Evolutionary conservation across 306 rosid species (phyloP), one percentile per base, ranked within the genome.

Genomic region (Vigna reflexopilosa): DNA sequence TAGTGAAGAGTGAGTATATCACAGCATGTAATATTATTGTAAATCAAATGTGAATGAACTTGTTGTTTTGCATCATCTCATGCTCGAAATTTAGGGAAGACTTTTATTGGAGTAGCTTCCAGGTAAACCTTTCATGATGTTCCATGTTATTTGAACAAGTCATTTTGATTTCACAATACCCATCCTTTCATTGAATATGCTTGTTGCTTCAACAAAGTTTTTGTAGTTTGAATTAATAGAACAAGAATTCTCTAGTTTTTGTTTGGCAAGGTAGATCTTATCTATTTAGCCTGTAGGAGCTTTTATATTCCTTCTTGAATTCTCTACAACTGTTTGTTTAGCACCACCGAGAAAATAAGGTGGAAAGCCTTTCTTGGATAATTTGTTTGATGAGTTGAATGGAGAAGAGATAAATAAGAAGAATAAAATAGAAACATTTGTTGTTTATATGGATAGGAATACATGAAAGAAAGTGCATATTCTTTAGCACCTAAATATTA

Each of bases 41-140:
- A 63, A 51, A 34, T 44, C 70, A 54, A 77, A 63, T 65, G 82
- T 36, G 73, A 73, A 63, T 73, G 80, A 47, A 40, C 57, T 61
- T 75, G 45, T 47, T 68, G 17, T 61, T 22, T 76, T 81, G 64
- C 66, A 70, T 47, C 52, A 36, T 36, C 34, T 8, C 69, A 55
- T 57, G 32, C 73, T 73, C 11, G 34, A 28, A 49, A 50, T 20
- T 61, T 40, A 36, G 64, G 55, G 42, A 57, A 47, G 66, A 64
- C 59, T 17, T 75, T 65, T 24, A 36, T 57, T 49, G 24, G 9
- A 67, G 24, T 51, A 51, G 20, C 79, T 49, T 7, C 17, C 69
- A 15, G 51, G 65, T 47, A 62, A 49, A 59, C 26, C 30, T 14
- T 49, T 68, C 44, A 10, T 40, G 52, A 67, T 73, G 65, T 62